Evolutionary conservation across 108 stramenopile species (phyloP).

Genomic region (Nitzschia sp.): DNA sequence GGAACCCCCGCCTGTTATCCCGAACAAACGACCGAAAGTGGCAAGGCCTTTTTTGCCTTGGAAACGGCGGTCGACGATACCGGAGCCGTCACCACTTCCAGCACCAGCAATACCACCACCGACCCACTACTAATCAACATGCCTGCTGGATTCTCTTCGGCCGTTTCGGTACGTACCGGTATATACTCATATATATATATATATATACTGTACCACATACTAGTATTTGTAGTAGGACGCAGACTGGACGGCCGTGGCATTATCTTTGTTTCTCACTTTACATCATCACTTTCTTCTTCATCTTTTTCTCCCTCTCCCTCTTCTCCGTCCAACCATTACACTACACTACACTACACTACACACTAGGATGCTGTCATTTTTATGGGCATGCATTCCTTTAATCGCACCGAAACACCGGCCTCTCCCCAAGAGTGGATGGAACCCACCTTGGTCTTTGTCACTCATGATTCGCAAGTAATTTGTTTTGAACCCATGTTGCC

Average conservation of each 20-base stretch:
- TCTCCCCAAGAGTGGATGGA: not conserved
- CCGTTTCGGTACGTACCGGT: too few species aligned
- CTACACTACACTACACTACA: too few species aligned
- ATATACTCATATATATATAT: too few species aligned
- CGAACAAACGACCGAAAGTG: not conserved
- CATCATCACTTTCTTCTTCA: too few species aligned
- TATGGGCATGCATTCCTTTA: constrained; percentile 1
- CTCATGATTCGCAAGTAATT: not conserved
- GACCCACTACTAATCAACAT: not conserved
- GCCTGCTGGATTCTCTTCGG: not conserved
- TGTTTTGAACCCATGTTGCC: not conserved
- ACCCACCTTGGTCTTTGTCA: not conserved
- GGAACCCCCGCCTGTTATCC: not conserved
- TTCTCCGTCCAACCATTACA: too few species aligned
- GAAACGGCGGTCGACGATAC: not conserved
- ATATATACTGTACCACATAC: too few species aligned
- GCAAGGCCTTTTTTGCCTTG: not conserved
- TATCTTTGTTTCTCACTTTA: too few species aligned
- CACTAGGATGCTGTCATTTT: constrained; percentile 1
- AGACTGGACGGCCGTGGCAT: too few species aligned
- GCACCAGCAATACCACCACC: not conserved
- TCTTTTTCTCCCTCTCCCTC: too few species aligned
- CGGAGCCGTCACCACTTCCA: too few species aligned
- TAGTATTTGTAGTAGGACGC: too few species aligned
- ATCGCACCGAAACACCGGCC: not conserved